Evolutionary conservation across 1,284 basidiomycete genomes (phyloP).

Genomic region (Marasmius oreades): DNA sequence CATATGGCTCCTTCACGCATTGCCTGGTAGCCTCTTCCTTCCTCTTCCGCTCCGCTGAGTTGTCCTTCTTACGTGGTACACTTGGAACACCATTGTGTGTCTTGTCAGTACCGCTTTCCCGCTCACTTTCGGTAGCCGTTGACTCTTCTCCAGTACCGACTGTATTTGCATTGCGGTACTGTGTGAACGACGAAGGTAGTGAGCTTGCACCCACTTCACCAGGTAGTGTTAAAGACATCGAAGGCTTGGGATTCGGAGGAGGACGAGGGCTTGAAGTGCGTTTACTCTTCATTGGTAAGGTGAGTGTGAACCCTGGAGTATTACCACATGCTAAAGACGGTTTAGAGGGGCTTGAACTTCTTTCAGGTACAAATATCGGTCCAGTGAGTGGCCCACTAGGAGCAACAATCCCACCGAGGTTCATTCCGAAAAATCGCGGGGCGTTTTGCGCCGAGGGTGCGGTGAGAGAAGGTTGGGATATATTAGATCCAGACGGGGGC

Average conservation of each 20-base stretch:
- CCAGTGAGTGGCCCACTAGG: background rate
- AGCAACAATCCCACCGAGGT: background rate
- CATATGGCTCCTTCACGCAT: constrained; percentile 31
- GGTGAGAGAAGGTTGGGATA: background rate
- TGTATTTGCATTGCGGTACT: background rate
- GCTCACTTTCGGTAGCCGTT: background rate
- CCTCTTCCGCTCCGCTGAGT: background rate
- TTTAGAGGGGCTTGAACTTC: background rate
- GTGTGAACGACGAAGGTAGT: background rate
- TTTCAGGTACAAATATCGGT: background rate
- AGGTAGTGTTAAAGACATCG: background rate
- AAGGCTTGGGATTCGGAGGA: background rate
- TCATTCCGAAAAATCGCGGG: background rate
- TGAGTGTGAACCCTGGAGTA: background rate
- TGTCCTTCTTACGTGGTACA: constrained; percentile 1
- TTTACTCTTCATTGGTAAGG: background rate
- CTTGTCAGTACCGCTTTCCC: constrained; percentile 11
- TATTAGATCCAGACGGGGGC: background rate
- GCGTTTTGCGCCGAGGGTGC: background rate
- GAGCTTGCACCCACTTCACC: background rate
- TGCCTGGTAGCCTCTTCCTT: constrained; percentile 8
- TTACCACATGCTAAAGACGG: background rate
- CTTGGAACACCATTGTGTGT: constrained; percentile 1
- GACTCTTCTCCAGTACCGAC: background rate
- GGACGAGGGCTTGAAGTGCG: background rate